Evolutionary conservation across 106 monocot genomes (phyloP).

Genomic region (Vanilla planifolia): DNA sequence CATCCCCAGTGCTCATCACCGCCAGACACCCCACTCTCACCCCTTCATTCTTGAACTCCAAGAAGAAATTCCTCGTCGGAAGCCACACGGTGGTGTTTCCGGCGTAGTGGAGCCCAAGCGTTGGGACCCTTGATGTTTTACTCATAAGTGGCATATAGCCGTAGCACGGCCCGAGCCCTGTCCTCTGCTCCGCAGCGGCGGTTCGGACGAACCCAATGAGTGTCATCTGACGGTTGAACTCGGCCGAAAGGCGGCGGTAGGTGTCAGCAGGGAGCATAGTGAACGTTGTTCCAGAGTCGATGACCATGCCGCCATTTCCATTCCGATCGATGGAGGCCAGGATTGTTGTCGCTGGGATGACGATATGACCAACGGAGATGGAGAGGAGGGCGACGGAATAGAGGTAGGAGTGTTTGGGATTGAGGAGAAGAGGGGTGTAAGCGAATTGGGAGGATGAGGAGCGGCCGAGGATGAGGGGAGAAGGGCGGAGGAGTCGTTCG

Average conservation of each 20-base stretch:
- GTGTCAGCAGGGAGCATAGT: conserved; percentile 68
- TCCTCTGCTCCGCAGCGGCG: conserved; percentile 30
- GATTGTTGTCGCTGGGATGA: conserved; percentile 16
- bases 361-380: conserved; percentile 45
- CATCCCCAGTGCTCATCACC: conserved; percentile 47
- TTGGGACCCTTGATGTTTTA: conserved; percentile 31
- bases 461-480: conserved; percentile 68
- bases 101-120: conserved; percentile 49
- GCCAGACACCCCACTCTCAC: conserved; percentile 56
- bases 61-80: conserved; percentile 82
- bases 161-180: conserved; percentile 67
- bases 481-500: conserved; percentile 36
- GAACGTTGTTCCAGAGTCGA: conserved; percentile 88
- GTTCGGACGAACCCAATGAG: conserved; percentile 29
- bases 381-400: conserved; percentile 67
- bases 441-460: conserved; percentile 15
- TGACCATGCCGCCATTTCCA: conserved; percentile 74
- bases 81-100: conserved; percentile 61
- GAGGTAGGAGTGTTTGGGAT: conserved; percentile 72
- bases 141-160: conserved; percentile 4
- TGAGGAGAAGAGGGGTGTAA: conserved; percentile 74
- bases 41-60: conserved; percentile 38
- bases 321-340: conserved; percentile 27
- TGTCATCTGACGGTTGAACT: conserved; percentile 44
- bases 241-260: conserved; percentile 18